Base-by-base conservation (phyloP, 345 rosid genomes). In the Psidium friedrichsthalianum region DNA sequence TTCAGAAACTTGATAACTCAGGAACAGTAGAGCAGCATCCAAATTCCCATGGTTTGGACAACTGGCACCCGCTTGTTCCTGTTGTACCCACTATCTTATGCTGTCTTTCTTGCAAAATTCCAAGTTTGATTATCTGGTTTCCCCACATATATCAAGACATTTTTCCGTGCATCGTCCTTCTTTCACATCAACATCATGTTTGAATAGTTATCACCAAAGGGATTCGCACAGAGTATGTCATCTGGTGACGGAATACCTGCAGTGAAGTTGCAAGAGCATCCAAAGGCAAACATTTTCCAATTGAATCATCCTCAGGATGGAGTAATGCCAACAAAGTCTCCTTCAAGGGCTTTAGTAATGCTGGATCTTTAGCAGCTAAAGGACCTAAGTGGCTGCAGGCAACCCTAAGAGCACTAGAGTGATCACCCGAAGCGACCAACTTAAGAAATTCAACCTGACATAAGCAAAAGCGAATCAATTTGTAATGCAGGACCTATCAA, bases 301-400 rank as follows among this genome's bases (percentile, higher is more conserved):
- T 83, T 86, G 87, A 88, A 90, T 88, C 92, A 88, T 91, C 94
- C 52, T 90, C 89, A 25, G 97, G 96, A 49, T 86, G 94, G 84
- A 97, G 97, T 90, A 97, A 87, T 81, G 90, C 91, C 89, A 94
- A 69, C 88, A 97, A 87, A 85, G 99, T 97, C 90, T 95, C 99
- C 91, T 97, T 97, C 90, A 97, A 88, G 44, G 95, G 92, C 93
- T 94, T 95, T 89, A 95, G 90, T 84, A 97, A 87, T 87, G 87
- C 64, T 52, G 91, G 90, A 91, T 97, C 93, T 56, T 86, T 92
- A 64, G 94, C 90, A 52, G 98, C 99, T 84, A 97, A 90, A 61
- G 99, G 98, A 88, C 99, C 98, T 88, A 97, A 92, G 90, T 95
- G 94, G 83, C 94, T 89, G 90, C 95, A 87, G 7, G 99, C 99